phyloP scores from a whole-genome alignment of 2,329 filamentous ascomycete species.

The Clonostachys rosea region DNA sequence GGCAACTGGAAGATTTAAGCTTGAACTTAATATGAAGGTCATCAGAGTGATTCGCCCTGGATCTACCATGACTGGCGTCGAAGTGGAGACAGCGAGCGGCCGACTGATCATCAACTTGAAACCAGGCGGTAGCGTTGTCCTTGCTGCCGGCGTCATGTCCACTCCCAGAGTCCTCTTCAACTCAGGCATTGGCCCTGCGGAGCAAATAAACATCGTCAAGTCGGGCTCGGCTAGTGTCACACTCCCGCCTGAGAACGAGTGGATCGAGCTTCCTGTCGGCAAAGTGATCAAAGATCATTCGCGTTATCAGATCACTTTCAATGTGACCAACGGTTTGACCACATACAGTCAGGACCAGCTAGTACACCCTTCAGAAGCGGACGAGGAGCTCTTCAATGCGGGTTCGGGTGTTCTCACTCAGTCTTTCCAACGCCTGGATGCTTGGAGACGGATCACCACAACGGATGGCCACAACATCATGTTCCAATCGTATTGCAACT shows the following conservation, averaged over 20 bases:
- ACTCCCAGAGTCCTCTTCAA: conserved; percentile 60
- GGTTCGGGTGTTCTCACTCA: conserved; percentile 34
- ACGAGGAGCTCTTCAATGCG: conserved; percentile 23
- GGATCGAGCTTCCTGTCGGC: conserved; percentile 56
- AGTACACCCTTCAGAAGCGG: conserved; percentile 13
- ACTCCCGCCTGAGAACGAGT: conserved; percentile 44
- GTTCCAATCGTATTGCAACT: conserved; percentile 39
- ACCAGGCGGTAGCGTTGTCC: conserved; percentile 55
- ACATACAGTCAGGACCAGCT: conserved; percentile 13
- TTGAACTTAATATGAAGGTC: conserved; percentile 61
- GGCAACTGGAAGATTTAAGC: conserved; percentile 56
- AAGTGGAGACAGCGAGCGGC: conserved; percentile 50
- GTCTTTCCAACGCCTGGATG: conserved; percentile 38
- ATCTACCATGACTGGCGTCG: conserved; percentile 58
- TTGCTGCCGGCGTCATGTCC: conserved; percentile 63
- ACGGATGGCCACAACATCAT: conserved; percentile 28
- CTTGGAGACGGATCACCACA: conserved; percentile 37
- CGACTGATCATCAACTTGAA: conserved; percentile 60
- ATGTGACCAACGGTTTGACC: conserved; percentile 15
- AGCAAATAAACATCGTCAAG: conserved; percentile 43
- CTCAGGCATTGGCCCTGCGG: conserved; percentile 57
- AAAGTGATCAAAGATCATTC: conserved; percentile 44
- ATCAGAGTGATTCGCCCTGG: conserved; percentile 59
- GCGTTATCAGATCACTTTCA: conserved; percentile 21
- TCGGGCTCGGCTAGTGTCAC: conserved; percentile 40